Evolutionary conservation across 176 grass and related monocot species (phyloP).

Genomic region (Oryza longistaminata): DNA sequence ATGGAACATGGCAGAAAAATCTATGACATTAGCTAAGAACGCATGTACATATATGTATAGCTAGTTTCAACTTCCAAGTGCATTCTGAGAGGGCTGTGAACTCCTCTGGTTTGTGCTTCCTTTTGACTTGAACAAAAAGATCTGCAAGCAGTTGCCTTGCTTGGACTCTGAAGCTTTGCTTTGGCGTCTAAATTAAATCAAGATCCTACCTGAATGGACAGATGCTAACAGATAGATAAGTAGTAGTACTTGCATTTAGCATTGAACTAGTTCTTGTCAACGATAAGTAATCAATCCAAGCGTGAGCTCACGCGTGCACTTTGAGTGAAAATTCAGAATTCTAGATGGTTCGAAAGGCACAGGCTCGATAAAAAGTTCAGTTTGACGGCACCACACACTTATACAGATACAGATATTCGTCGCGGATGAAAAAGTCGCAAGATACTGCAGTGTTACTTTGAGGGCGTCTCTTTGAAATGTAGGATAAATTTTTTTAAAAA

Average conservation of each 20-base stretch:
- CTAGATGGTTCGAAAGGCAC: not conserved
- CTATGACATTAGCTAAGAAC: not conserved
- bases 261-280: not conserved
- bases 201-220: not conserved
- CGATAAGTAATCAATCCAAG: not conserved
- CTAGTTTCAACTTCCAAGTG: not conserved
- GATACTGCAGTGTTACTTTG: too few relatives aligned
- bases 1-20: not conserved
- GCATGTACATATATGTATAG: not conserved
- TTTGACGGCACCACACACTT: not conserved
- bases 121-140: not conserved
- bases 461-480: too few relatives aligned
- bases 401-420: not conserved
- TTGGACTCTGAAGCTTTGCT: not conserved
- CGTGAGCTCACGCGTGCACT: not conserved
- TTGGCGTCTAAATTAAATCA: slow-evolving; percentile 1
- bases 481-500: too few relatives aligned
- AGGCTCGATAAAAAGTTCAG: not conserved
- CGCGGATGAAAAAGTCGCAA: not conserved
- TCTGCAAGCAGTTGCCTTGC: not conserved
- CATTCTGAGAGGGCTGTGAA: not conserved
- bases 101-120: not conserved
- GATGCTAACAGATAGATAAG: not conserved
- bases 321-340: not conserved
- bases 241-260: not conserved